Percentiles rank a stretch among this genome's conserved stretches.
phyloP scores from a whole-genome alignment of 2,329 filamentous ascomycete genomes.

The Ascosphaera aggregata region DNA sequence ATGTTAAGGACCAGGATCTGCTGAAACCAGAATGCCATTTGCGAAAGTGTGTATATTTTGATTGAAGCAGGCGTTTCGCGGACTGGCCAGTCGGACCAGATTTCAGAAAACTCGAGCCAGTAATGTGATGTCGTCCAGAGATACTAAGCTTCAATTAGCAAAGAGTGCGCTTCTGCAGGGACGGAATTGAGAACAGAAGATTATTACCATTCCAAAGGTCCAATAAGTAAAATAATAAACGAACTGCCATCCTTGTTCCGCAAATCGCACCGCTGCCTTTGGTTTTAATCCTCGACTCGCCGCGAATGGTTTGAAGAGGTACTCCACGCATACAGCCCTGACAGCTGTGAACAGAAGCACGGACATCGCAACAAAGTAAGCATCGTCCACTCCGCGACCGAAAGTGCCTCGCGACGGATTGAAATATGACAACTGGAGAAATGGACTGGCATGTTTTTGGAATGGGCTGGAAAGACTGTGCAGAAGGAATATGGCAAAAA shows the following conservation, averaged over 20 bases:
- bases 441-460: slow-evolving; percentile 57
- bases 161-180: no score
- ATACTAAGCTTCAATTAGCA: slow-evolving; percentile 30
- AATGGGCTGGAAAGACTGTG: slow-evolving; percentile 66
- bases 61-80: slow-evolving; percentile 49
- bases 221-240: slow-evolving; percentile 68
- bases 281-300: slow-evolving; percentile 48
- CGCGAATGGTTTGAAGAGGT: slow-evolving; percentile 58
- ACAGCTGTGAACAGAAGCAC: slow-evolving; percentile 71
- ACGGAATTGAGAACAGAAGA: no score
- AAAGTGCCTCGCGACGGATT: slow-evolving; percentile 47
- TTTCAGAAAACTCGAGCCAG: slow-evolving; percentile 48
- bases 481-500: slow-evolving; percentile 60
- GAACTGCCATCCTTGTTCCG: slow-evolving; percentile 82
- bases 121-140: slow-evolving; percentile 57
- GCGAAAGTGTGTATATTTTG: slow-evolving; percentile 77
- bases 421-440: slow-evolving; percentile 71
- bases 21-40: slow-evolving; percentile 85
- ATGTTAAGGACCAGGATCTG: slow-evolving; percentile 88
- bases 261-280: slow-evolving; percentile 63
- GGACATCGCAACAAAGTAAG: slow-evolving; percentile 52
- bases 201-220: slow-evolving; percentile 65
- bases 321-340: slow-evolving; percentile 67
- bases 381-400: slow-evolving; percentile 55
- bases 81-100: slow-evolving; percentile 72